Conservation (phyloP, 306 rosid genomes). For the Vachellia collinsii region DNA sequence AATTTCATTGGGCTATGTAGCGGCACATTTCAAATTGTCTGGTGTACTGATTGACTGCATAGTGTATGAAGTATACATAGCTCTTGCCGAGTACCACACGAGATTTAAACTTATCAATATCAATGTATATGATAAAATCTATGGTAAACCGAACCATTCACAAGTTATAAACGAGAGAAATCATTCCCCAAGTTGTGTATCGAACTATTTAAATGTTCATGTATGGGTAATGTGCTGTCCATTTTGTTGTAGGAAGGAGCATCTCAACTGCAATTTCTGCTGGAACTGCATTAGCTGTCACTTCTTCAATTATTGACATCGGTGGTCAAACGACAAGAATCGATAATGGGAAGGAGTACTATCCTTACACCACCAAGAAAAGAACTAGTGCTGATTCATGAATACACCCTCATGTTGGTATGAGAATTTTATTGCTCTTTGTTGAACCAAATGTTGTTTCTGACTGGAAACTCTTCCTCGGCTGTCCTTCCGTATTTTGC, state of each 20-base stretch:
- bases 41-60: not conserved
- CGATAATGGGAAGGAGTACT: slow-evolving; percentile 83
- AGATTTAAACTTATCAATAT: not conserved
- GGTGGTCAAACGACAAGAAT: slow-evolving; percentile 82
- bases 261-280: slow-evolving; percentile 86
- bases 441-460: slow-evolving; percentile 43
- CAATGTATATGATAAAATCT: not conserved
- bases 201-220: not conserved
- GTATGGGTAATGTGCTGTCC: slow-evolving; percentile 18
- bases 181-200: not conserved
- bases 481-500: slow-evolving; percentile 37
- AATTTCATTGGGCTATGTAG: not conserved
- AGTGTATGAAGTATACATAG: not conserved
- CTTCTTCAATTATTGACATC: slow-evolving; percentile 73
- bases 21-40: not conserved
- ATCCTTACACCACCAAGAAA: slow-evolving; percentile 90
- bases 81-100: not conserved
- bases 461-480: slow-evolving; percentile 35
- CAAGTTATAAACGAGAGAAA: not conserved
- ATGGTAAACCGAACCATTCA: not conserved
- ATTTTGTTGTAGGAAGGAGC: slow-evolving; percentile 70
- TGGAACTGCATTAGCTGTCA: slow-evolving; percentile 84
- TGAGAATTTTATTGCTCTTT: slow-evolving; percentile 48
- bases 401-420: slow-evolving; percentile 37
- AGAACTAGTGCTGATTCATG: slow-evolving; percentile 59